These are phyloP conservation scores for Hemileccinum rubropunctum DNA, from an alignment of 768 basidiomycete species.

Conservation along the genomic window DNA sequence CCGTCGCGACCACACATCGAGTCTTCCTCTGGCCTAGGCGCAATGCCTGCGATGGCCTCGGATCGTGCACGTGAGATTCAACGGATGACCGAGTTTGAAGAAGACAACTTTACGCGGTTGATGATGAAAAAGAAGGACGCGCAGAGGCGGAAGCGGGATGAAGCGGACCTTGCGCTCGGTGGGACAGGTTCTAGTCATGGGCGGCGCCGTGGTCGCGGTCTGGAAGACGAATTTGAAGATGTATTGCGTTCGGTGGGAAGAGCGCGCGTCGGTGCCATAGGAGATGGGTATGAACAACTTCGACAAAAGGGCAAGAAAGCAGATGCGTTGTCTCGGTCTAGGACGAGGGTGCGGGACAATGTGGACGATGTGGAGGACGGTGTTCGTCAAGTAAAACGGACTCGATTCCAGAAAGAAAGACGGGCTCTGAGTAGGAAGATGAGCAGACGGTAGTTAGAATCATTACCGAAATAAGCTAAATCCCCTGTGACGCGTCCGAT, in stretches of 20 bases:
- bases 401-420: constrained; percentile 44
- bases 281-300: constrained; percentile 83
- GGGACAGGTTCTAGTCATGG: constrained; percentile 56
- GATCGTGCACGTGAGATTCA: constrained; percentile 77
- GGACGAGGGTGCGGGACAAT: constrained; percentile 34
- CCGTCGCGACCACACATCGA: constrained; percentile 66
- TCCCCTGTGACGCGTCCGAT: no score
- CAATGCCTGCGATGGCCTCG: constrained; percentile 50
- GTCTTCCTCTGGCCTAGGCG: constrained; percentile 69
- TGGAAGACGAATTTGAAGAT: constrained; percentile 85
- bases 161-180: constrained; percentile 85
- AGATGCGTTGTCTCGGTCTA: constrained; percentile 57
- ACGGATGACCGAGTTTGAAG: constrained; percentile 85
- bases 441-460: constrained; percentile 21
- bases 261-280: constrained; percentile 37
- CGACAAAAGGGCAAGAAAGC: constrained; percentile 64
- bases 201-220: constrained; percentile 61
- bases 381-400: constrained; percentile 33
- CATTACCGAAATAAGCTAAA: no score
- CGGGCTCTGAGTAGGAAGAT: constrained; percentile 33
- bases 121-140: constrained; percentile 89
- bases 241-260: constrained; percentile 63
- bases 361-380: constrained; percentile 28
- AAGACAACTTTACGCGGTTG: constrained; percentile 89
- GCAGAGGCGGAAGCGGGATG: constrained; percentile 68